Base-by-base conservation (phyloP, 306 rosid species). In the Vigna unguiculata region DNA sequence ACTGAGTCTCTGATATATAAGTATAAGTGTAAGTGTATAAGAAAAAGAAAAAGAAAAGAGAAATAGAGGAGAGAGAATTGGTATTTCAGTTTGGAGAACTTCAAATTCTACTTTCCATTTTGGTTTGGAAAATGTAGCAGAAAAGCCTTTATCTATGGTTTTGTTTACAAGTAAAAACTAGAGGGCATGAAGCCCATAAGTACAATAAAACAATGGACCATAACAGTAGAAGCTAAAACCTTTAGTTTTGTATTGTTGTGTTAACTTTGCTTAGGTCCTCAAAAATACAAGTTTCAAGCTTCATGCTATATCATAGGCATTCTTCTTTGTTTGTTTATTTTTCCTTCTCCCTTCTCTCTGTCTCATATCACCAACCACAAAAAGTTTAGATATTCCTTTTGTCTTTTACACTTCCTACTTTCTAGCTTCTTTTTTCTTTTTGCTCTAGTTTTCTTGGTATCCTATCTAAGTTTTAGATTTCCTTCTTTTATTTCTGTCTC, bases 381-480 rank as follows among this genome's bases (percentile, higher is more conserved):
- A 36, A 20, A 22, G 34, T 30, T 14, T 71, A 9, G 5, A 76
- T 51, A 45, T 71, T 41, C 54, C 4, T 71, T 71, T 47, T 64
- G 79, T 65, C 72, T 15, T 82, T 9, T 38, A 30, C 8, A 76
- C 40, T 76, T 80, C 49, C 16, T 45, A 66, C 52, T 63, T 36
- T 51, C 7, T 17, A 45, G 38, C 19, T 47, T 62, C 1, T 28
- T 45, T 28, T 43, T 65, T 41, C 28, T 73, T 73, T 80, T 45
- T 55, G n/a, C 16, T 74, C 25, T 13, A 30, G 53, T 53, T 72
- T 74, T 47, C 57, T 47, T 48, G 7, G 40, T 47, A 13, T 20
- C 70, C 36, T 17, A 28, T 67, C 24, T 40, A 21, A 7, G 22
- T 22, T 21, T 2, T 32, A 21, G 9, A 28, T 43, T 71, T 40